Evolutionary conservation across 495 filamentous ascomycete genomes (phyloP).

Genomic region (Lophium mytilinum): DNA sequence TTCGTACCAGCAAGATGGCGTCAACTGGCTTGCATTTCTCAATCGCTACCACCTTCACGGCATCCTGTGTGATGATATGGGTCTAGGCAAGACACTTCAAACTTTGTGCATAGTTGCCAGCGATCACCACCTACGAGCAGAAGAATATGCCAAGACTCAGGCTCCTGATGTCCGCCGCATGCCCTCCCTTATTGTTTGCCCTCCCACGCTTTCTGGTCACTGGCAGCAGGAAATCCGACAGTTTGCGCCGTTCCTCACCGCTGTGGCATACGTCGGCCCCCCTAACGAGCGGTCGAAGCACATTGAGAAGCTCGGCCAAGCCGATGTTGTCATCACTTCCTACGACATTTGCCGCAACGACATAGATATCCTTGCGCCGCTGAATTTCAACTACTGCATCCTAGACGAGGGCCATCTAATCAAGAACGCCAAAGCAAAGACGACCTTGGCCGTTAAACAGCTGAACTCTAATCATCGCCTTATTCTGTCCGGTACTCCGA

Average conservation of each 20-base stretch:
- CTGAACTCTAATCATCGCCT: constrained; percentile 85
- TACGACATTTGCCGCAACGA: constrained; percentile 97
- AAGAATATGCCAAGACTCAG: constrained; percentile 76
- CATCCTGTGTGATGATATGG: constrained; percentile 99
- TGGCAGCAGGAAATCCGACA: constrained; percentile 96
- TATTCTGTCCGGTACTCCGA: constrained; percentile 93
- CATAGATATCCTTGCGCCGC: constrained; percentile 67
- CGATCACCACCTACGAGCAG: constrained; percentile 87
- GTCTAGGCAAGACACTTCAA: constrained; percentile 93
- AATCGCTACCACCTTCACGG: constrained; percentile 97
- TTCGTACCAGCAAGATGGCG: constrained; percentile 96
- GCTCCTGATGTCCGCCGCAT: constrained; percentile 67
- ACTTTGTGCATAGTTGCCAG: constrained; percentile 96
- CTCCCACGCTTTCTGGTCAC: constrained; percentile 93
- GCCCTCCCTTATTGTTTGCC: constrained; percentile 90
- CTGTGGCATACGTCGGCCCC: constrained; percentile 82
- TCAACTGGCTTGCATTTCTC: constrained; percentile 97
- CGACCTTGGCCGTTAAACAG: constrained; percentile 81
- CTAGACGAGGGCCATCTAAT: constrained; percentile 97
- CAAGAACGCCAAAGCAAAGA: constrained; percentile 95
- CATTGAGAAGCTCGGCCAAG: constrained; percentile 56
- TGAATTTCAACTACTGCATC: constrained; percentile 95
- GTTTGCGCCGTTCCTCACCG: constrained; percentile 87
- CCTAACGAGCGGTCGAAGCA: constrained; percentile 67
- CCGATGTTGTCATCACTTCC: constrained; percentile 91